Evolutionary conservation across 2,329 filamentous ascomycete genomes (phyloP), one percentile per base, ranked within the genome.

Genomic region (Beauveria asiatica): DNA sequence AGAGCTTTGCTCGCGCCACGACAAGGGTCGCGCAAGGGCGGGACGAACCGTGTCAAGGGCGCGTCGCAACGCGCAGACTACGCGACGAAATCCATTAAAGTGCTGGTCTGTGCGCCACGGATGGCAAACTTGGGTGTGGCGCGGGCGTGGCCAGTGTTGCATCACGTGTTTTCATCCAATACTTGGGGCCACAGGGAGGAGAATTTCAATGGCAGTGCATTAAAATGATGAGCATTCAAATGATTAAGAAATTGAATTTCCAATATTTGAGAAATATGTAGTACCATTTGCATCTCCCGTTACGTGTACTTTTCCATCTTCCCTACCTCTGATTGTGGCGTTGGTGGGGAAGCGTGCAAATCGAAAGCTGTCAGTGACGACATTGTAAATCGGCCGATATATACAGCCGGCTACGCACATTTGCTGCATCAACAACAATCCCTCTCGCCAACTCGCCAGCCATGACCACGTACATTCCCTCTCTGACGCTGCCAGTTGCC

Each of bases 401-500:
- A 13, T 21, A 48, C 13, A 39, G 10, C 10, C 41, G 16, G 41
- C 21, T 39, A 5, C 17, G 3, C 8, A 42, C 42, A 46, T 48
- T 5, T 5, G 9, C 49, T 16, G 9, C 49, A 13, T 44, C 39
- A 54, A 50, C 23, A 37, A 37, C 33, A 16, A 37, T 16, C 16
- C 33, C 17, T 39, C 37, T n/a, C 10, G 16, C 37, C 13, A 19
- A 39, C 42, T 21, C 59, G 52, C 45, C 55, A 39, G 21, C 60
- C 55, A 95, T 94, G 90, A 92, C 89, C 11, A 86, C 89, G 63
- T 88, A 88, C 72, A 84, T 94, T 62, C 86, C 89, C n/a, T 86
- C 84, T 44, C 75, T 95, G 64, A 92, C 89, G 23, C 79, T 96
- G 19, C 90, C 91, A 2, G 76, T 80, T 51, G 78, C 82, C 65